Evolutionary conservation across 805 yeast genomes (phyloP), one percentile per base, ranked within the genome.

Genomic region (Metschnikowia corniflorae): DNA sequence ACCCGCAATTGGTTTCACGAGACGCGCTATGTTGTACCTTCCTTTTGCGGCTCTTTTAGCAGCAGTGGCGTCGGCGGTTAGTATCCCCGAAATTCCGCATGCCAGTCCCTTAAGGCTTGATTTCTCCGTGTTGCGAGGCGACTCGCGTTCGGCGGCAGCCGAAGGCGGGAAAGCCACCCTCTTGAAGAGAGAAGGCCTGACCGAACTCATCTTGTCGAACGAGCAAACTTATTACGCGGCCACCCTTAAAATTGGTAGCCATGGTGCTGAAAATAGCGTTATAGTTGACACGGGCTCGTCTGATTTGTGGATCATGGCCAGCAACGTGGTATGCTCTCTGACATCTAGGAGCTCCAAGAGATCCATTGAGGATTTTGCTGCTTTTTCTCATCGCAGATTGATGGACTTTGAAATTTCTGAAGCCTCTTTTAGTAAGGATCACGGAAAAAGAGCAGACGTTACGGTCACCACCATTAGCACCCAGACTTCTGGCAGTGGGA

Each of bases 271-370:
- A 21, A 57, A 53, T n/a, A 52, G 51, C n/a, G 68, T 65, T 3
- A 53, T 65, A 42, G 57, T 67, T 7, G 73, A 67, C 42, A 67
- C 73, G 13, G 73, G 73, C 10, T 64, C 70, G 7, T 61, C 70
- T 6, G 73, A 67, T 45, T 58, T 67, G 43, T 67, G 73, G 73
- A 54, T 67, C 25, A 62, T 63, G 65, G 44, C 63, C 23, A 37
- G 29, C 13, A 35, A 31, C 22, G 35, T 32, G 4, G 20, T 13
- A 9, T 37, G 40, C 16, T 7, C 20, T 8, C n/a, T n/a, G 9
- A n/a, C 24, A 21, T 10, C 27, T 7, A n/a, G 30, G 22, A 18
- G 20, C 12, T 7, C 19, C 19, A 21, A 15, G 15, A n/a, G 31
- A 13, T 21, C 40, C 8, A 15, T 16, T 10, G 34, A 25, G 3